Conservation (phyloP, 257 asterid species). For the Cordia subcordata region DNA sequence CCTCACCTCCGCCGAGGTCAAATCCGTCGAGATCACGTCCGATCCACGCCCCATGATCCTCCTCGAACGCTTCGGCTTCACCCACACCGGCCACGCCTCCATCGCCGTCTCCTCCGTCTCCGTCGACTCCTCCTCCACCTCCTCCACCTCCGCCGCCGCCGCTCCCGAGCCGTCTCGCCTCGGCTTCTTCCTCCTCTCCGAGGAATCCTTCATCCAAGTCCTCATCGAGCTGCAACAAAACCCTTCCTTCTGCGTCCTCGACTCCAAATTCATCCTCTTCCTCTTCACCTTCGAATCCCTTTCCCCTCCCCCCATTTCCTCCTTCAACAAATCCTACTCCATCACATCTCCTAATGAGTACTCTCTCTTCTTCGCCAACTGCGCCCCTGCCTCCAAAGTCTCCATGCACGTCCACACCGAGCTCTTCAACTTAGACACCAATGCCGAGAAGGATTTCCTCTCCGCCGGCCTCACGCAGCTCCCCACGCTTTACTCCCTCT, state of each 20-base stretch:
- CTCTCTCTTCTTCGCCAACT: constrained; percentile 71
- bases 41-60: constrained; percentile 84
- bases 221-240: constrained; percentile 69
- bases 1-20: constrained; percentile 63
- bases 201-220: constrained; percentile 79
- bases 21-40: constrained; percentile 56
- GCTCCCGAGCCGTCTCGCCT: constrained; percentile 56
- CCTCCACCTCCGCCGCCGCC: constrained; percentile 38
- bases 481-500: constrained; percentile 42
- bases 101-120: constrained; percentile 69
- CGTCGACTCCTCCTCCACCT: constrained; percentile 59
- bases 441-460: constrained; percentile 46
- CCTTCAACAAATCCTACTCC: constrained; percentile 50
- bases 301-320: constrained; percentile 71
- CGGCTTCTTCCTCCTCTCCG: constrained; percentile 82
- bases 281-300: constrained; percentile 62
- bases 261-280: constrained; percentile 49
- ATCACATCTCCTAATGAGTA: constrained; percentile 66
- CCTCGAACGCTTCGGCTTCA: constrained; percentile 90
- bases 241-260: constrained; percentile 75
- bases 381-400: constrained; percentile 69
- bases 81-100: constrained; percentile 76
- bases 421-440: constrained; percentile 56
- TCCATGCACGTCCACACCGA: constrained; percentile 75
- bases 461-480: constrained; percentile 70